Conservation (phyloP, 2,329 filamentous ascomycete species). For the Beauveria caledonica region DNA sequence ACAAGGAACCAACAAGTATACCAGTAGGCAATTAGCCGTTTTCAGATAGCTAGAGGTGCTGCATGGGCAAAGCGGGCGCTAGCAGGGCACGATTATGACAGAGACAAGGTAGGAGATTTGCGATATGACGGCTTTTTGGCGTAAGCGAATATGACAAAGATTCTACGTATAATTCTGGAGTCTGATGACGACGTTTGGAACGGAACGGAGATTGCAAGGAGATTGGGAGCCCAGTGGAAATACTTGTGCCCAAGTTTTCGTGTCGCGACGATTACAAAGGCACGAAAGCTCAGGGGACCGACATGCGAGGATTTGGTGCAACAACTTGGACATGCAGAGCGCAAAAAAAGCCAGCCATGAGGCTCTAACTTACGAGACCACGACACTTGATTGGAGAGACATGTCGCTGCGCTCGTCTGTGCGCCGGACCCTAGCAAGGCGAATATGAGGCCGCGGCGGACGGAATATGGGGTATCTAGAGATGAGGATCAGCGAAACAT, state of each 20-base stretch:
- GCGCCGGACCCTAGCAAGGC: neutral
- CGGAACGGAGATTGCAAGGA: too few relatives aligned
- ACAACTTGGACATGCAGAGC: too few relatives aligned
- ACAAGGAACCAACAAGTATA: neutral
- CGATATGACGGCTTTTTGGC: neutral
- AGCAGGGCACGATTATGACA: neutral
- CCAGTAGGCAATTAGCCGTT: neutral
- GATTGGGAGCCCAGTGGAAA: too few relatives aligned
- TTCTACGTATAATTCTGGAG: neutral
- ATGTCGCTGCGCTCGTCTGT: neutral
- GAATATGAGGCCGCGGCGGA: neutral
- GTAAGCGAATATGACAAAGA: neutral
- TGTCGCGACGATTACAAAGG: too few relatives aligned
- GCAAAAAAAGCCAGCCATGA: too few relatives aligned
- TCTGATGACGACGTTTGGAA: too few relatives aligned
- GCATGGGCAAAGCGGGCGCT: neutral
- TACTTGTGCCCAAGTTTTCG: too few relatives aligned
- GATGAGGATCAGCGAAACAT: slow-evolving; percentile 19
- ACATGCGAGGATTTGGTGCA: too few relatives aligned
- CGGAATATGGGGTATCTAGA: slow-evolving; percentile 3
- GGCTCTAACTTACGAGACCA: too few relatives aligned
- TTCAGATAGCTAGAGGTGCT: neutral
- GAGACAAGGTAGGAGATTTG: neutral
- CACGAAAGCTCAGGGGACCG: too few relatives aligned
- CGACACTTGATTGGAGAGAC: too few relatives aligned